Evolutionary conservation across 768 basidiomycete species (phyloP), one percentile per base, ranked within the genome.

Genomic region (Auricularia auricula-judae): DNA sequence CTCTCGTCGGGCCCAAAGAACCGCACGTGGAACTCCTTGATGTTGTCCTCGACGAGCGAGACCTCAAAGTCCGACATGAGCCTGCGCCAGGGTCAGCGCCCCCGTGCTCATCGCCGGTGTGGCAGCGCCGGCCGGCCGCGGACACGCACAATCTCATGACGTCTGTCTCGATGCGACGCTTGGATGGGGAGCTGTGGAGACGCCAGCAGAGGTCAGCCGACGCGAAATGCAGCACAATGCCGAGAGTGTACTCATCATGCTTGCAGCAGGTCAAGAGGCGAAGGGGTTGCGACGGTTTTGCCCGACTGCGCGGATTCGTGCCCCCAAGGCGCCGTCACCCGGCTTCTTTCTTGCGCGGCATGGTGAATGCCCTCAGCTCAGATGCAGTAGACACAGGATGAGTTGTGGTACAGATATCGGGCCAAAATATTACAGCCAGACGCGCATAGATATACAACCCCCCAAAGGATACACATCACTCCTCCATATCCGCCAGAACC

Each of bases 61-160:
- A 99, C 97, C 74, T 99, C 92, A 76, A 93, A 97, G 78, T 99
- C 97, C 16, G 93, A 96, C 93, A 98, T 98, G 71, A 98, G 77
- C 79, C 96, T 98, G 74, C 3, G 42, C n/a, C 56, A 43, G 18
- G n/a, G 65, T 71, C 29, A 72, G 67, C 62, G 23, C 56, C 29
- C 29, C 29, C 29, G 29, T 29, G 29, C 29, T 29, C 29, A 29
- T 29, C 29, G 29, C 29, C 29, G 29, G 29, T 29, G 29, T 29
- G 43, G 36, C n/a, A 67, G 63, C 29, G 62, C 18, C 35, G 23
- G 42, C 21, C 56, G 34, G 54, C 54, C 12, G 3, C 36, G 39
- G 69, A 4, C 29, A 76, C 84, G 72, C 74, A 96, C 96, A 99
- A 80, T 80, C 98, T 98, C 96, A 98, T 97, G 63, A 99, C 96